A percentile compares a stretch with the other conserved stretches of the same genome.
Conservation (phyloP, 306 rosid species). For the Prunus kanzakura region DNA sequence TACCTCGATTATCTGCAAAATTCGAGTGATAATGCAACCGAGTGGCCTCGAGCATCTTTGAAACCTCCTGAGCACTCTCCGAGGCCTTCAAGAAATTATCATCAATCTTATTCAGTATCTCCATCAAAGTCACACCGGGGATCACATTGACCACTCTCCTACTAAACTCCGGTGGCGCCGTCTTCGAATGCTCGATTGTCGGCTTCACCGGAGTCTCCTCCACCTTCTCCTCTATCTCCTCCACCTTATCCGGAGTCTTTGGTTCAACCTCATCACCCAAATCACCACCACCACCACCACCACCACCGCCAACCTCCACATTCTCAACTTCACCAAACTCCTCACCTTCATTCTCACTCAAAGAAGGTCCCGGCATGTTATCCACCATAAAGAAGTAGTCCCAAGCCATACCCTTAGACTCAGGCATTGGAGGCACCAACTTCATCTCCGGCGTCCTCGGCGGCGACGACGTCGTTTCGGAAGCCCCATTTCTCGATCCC, state of each 20-base stretch:
- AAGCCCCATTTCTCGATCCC: conserved; percentile 18
- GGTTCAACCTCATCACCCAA: conserved; percentile 47
- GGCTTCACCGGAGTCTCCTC: conserved; percentile 30
- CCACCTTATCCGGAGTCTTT: conserved; percentile 67
- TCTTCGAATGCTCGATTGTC: conserved; percentile 60
- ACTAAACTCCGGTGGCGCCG: conserved; percentile 64
- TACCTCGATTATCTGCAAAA: conserved; percentile 86
- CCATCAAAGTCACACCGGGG: conserved; percentile 49
- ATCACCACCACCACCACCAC: conserved; percentile 4
- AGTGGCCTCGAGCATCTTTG: conserved; percentile 84
- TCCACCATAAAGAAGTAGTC: conserved; percentile 74
- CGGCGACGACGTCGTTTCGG: conserved; percentile 22
- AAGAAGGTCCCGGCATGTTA: conserved; percentile 48
- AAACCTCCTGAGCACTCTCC: conserved; percentile 70
- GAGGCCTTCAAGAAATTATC: conserved; percentile 71
- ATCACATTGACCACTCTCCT: conserved; percentile 42
- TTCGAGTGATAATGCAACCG: conserved; percentile 88
- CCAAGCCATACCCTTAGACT: conserved; percentile 66
- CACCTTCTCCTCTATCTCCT: conserved; percentile 31
- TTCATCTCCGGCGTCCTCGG: conserved; percentile 45
- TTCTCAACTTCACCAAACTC: conserved; percentile 20
- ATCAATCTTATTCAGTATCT: conserved; percentile 54
- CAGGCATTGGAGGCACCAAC: conserved; percentile 57
- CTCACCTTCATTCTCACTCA: conserved; percentile 36
- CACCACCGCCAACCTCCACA: conserved; percentile 15